These are phyloP conservation scores for Kwoniella pini DNA, from an alignment of 768 basidiomycete genomes.

Conservation along the genomic window DNA sequence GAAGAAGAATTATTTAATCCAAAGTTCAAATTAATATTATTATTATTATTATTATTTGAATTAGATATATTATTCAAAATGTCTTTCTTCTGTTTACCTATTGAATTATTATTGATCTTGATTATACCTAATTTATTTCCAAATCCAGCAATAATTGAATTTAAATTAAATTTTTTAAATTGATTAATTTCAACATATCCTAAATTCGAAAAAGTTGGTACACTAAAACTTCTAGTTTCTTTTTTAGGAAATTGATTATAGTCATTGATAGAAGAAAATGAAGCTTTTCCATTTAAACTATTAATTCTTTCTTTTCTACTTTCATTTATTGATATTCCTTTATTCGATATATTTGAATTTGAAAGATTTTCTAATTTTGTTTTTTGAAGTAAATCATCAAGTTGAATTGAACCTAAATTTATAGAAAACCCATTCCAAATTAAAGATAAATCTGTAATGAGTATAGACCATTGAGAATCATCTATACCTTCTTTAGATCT, in stretches of 20 bases:
- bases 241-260: no score
- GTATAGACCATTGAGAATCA: constrained; percentile 37
- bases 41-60: no score
- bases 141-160: constrained; percentile 30
- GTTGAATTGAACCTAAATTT: constrained; percentile 13
- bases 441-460: constrained; percentile 26
- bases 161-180: constrained; percentile 1
- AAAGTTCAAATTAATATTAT: no score
- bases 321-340: constrained; percentile 25
- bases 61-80: no score
- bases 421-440: constrained; percentile 40
- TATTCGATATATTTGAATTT: background rate
- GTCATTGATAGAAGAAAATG: constrained; percentile 9
- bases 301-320: constrained; percentile 26
- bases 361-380: background rate
- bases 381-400: constrained; percentile 7
- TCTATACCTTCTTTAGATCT: constrained; percentile 25
- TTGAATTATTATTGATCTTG: background rate
- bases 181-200: constrained; percentile 35
- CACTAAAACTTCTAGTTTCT: no score
- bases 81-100: no score
- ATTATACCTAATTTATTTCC: constrained; percentile 39
- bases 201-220: constrained; percentile 20
- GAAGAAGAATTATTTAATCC: no score
- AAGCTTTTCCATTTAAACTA: constrained; percentile 21